phyloP scores from a whole-genome alignment of 2,329 filamentous ascomycete genomes.

The Coniochaeta sp. region DNA sequence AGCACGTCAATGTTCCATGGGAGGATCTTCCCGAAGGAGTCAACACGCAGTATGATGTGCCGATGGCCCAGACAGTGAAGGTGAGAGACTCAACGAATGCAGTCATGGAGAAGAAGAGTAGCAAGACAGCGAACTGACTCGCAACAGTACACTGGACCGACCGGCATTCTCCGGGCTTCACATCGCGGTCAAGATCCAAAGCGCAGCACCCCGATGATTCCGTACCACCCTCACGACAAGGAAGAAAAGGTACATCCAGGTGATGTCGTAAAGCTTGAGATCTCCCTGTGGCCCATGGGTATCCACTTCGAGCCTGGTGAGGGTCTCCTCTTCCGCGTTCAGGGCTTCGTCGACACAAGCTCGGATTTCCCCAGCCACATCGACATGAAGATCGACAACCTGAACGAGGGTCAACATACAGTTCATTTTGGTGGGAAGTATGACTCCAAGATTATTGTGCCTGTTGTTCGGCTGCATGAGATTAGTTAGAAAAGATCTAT shows the following conservation, averaged over 20 bases:
- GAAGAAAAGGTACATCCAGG: conserved; percentile 33
- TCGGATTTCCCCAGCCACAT: background rate
- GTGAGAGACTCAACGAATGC: too few species aligned
- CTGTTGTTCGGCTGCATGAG: too few species aligned
- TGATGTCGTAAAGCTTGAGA: conserved; percentile 35
- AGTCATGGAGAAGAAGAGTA: too few species aligned
- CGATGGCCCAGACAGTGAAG: too few species aligned
- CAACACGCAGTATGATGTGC: too few species aligned
- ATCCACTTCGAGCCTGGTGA: conserved; percentile 37
- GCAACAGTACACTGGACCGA: too few species aligned
- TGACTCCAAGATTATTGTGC: too few species aligned
- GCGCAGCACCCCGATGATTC: conserved; percentile 22
- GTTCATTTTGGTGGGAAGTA: background rate
- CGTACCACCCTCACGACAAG: conserved; percentile 28
- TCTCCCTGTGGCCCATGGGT: conserved; percentile 39
- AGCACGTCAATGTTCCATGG: too few species aligned
- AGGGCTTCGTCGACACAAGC: conserved; percentile 15
- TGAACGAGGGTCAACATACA: background rate
- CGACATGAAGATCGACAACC: background rate
- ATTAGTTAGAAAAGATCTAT: too few species aligned
- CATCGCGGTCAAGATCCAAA: conserved; percentile 29
- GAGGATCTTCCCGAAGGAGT: too few species aligned
- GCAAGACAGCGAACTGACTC: too few species aligned
- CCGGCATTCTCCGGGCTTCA: conserved; percentile 36
- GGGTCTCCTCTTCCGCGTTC: conserved; percentile 14